Conservation (phyloP, 139 green algal species). For the Auxenochlorella pyrenoidosa region DNA sequence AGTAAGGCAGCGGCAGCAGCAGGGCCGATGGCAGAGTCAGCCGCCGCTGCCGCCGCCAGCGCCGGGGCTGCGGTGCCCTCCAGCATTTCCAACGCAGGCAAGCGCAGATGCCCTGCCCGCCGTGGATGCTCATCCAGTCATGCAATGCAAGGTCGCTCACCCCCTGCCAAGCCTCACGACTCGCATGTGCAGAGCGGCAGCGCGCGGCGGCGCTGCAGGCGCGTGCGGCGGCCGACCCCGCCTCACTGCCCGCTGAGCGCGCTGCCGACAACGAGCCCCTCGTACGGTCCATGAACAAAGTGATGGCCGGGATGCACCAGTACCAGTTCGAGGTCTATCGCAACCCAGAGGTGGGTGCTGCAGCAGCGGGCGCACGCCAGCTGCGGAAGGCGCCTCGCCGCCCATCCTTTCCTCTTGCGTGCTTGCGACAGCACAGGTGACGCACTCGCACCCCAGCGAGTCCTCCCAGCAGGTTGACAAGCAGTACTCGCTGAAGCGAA, state of each 20-base stretch:
- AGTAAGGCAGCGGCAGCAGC: not conserved
- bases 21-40: not conserved
- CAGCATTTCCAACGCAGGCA: conserved; percentile 6
- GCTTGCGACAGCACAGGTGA: too few relatives aligned
- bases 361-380: too few relatives aligned
- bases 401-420: too few relatives aligned
- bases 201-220: conserved; percentile 3
- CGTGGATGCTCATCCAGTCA: too few relatives aligned
- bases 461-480: conserved; percentile 5
- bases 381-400: too few relatives aligned
- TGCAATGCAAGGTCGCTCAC: not conserved
- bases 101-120: not conserved
- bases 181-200: conserved; percentile 10
- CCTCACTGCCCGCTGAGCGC: not conserved
- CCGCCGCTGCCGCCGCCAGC: not conserved
- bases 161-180: not conserved
- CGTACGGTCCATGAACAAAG: conserved; percentile 12
- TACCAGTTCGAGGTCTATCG: conserved; percentile 11
- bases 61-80: not conserved
- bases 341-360: conserved; percentile 10
- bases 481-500: conserved; percentile 5
- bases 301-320: conserved; percentile 16
- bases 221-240: not conserved
- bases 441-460: not conserved
- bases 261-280: conserved; percentile 3